Conservation (phyloP, 495 filamentous ascomycete species). For the Penicillium manginii region DNA sequence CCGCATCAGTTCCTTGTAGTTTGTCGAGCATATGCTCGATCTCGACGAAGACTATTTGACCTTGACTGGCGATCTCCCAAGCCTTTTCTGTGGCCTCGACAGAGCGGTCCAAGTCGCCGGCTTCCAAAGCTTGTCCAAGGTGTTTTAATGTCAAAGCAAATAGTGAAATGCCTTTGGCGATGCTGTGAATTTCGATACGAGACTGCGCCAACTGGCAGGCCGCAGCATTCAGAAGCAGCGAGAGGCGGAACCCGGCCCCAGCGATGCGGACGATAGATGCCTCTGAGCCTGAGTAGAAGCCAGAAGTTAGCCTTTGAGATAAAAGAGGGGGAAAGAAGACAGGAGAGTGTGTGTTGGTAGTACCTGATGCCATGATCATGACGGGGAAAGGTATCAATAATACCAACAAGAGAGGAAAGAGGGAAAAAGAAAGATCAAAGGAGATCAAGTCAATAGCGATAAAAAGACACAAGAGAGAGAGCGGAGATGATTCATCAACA, state of each 20-base stretch:
- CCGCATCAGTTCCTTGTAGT: conserved; percentile 38
- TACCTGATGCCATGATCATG: conserved; percentile 28
- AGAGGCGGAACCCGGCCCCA: conserved; percentile 48
- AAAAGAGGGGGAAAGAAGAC: neutral
- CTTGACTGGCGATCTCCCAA: conserved; percentile 44
- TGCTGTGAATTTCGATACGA: conserved; percentile 49
- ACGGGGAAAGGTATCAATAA: neutral
- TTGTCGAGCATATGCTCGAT: conserved; percentile 50
- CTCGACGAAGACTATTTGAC: conserved; percentile 46
- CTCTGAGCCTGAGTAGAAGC: conserved; percentile 22
- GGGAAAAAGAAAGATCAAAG: conserved; percentile 5
- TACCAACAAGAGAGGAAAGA: neutral
- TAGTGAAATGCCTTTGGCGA: conserved; percentile 49
- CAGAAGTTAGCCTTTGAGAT: conserved; percentile 2
- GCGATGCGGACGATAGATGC: conserved; percentile 40
- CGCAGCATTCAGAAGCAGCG: conserved; percentile 48
- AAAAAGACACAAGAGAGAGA: neutral
- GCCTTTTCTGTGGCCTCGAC: conserved; percentile 41
- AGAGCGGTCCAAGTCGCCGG: conserved; percentile 29
- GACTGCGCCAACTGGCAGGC: conserved; percentile 47
- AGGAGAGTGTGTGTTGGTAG: neutral
- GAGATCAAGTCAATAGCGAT: neutral
- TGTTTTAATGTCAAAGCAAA: conserved; percentile 50
- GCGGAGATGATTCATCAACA: neutral
- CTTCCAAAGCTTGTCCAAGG: conserved; percentile 38